Base-by-base conservation (phyloP, 1,284 basidiomycete species). In the Ustilago bromivora region DNA sequence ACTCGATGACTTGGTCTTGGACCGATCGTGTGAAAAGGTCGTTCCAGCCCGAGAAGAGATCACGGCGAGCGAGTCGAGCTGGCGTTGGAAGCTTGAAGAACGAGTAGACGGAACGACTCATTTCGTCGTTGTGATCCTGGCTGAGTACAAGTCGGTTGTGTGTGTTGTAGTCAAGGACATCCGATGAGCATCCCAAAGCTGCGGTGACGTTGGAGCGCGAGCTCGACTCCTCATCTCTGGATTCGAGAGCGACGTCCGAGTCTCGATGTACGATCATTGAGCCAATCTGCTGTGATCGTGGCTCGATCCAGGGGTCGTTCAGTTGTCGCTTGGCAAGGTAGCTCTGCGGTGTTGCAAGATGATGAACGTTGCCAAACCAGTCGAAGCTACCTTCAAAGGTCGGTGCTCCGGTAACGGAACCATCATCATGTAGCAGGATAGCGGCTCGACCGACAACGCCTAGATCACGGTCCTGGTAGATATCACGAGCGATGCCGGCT, bases 301-400 rank as follows among this genome's bases (percentile, higher is more conserved):
- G 65, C 34, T 75, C 67, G 6, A 78, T 13, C 57, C 28, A 41
- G 0, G 78, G 78, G 46, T 82, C 80, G 7, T 40, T 49, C 1
- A 36, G 15, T 12, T 71, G 73, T n/a, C 78, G 62, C 47, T 67
- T 74, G 28, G 71, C 54, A 19, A 68, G 19, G 66, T 81, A 83
- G 55, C 61, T 72, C 1, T 31, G n/a, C 3, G 77, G 63, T 13
- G 69, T 60, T 31, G 76, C 72, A 61, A 83, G 68, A 57, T 69
- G 66, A 51, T 83, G 82, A 15, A 75, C 70, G 61, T 83, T 82
- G 56, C 79, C 80, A 32, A 71, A 59, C 81, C 81, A 82, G 49
- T 75, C 72, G 49, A 83, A 83, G 51, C 71, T 77, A 51, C 82
- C 82, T 53, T 82, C 73, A 46, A 83, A 81, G 28, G 51, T 54